Evolutionary conservation across 148 eudicot species (phyloP).

Genomic region (Limonium bicolor): DNA sequence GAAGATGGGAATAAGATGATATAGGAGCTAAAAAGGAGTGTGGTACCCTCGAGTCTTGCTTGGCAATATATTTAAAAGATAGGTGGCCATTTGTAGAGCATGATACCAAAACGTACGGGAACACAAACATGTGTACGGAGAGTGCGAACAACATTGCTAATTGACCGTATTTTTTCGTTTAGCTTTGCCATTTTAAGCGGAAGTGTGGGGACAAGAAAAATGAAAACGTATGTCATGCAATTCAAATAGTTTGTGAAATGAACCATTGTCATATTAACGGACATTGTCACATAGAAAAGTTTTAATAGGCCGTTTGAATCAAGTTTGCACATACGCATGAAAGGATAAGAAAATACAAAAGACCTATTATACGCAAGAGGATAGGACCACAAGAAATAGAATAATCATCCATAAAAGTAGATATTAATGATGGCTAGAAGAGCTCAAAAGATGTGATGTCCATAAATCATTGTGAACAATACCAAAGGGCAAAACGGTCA

Average conservation of each 20-base stretch:
- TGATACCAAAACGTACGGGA: too few species aligned
- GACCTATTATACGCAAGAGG: neutral
- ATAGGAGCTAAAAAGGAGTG: too few species aligned
- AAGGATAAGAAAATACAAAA: neutral
- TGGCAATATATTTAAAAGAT: too few species aligned
- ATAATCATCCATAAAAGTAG: neutral
- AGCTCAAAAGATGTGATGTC: constrained; percentile 1
- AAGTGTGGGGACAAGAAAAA: neutral
- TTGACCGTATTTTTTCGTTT: too few species aligned
- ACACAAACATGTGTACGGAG: too few species aligned
- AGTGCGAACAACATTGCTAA: too few species aligned
- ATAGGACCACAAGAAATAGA: neutral
- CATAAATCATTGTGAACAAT: neutral
- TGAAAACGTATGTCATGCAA: too few species aligned
- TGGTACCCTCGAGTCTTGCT: too few species aligned
- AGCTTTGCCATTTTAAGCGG: neutral
- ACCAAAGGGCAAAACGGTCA: neutral
- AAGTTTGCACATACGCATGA: neutral
- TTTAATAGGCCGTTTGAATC: neutral
- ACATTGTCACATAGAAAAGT: neutral
- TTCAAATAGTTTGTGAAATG: neutral
- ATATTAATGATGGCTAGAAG: neutral
- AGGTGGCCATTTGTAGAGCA: too few species aligned
- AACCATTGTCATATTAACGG: neutral
- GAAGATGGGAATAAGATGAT: too few species aligned